Base-by-base conservation (phyloP, 345 rosid genomes). In the Microcos paniculata region DNA sequence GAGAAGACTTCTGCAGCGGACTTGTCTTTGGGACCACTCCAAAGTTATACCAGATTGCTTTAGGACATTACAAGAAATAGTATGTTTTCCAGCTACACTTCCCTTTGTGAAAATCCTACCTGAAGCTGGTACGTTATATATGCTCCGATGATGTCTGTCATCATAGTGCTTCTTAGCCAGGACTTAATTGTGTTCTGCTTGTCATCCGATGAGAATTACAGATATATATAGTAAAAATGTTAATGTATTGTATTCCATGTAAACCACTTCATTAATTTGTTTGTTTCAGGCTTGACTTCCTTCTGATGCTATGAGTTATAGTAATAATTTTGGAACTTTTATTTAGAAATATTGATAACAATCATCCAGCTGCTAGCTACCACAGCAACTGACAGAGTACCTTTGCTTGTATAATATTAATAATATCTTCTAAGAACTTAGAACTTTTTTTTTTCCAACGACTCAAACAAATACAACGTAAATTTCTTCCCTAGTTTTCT, bases 21-120 rank as follows among this genome's bases (percentile, higher is more conserved):
- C 87, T 85, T 91, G 80, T 86, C 99, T 19, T 84, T 95, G 9
- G 91, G 81, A 75, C n/a, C n/a, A n/a, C n/a, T n/a, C 98, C 98
- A 13, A 91, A 93, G 83, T 67, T 91, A 64, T 82, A 89, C 80
- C 97, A 91, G 86, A 91, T 93, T 78, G 96, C 94, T 79, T 72
- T 95, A 69, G 92, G 93, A 58, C 93, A 95, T 81, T 95, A 82
- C 81, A 93, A 95, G 87, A 87, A 83, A 49, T 93, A 96, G 99
- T 85, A 86, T 2, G 87, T n/a, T n/a, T 93, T 78, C 97, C 97
- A 16, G 97, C 89, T 68, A 89, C 98, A 56, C 92, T 93, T 77
- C 79, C 94, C 48, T 74, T 62, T 78, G 77, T 86, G 35, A 87
- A n/a, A 81, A 81, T 87, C 97, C 30, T 90, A 91, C 87, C 87